Conservation (phyloP, 140 eudicot genomes). For the Oenanthe javanica region DNA sequence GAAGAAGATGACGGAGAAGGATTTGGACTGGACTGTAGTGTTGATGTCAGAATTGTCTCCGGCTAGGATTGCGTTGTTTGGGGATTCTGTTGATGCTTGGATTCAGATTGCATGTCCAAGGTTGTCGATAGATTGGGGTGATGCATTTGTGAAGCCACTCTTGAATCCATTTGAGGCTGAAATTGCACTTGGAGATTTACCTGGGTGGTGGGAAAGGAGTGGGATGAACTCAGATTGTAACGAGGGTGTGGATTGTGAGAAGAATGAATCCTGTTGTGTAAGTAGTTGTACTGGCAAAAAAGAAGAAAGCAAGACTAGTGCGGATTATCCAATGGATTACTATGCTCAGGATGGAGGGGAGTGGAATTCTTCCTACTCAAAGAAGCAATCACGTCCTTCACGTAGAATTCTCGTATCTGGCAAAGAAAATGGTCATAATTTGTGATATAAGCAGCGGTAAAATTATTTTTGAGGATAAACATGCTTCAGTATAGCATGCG, state of each 20-base stretch:
- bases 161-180: conserved; percentile 90
- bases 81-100: conserved; percentile 94
- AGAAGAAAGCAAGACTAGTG: conserved; percentile 22
- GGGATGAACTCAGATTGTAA: conserved; percentile 16
- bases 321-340: conserved; percentile 88
- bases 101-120: conserved; percentile 93
- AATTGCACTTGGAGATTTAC: conserved; percentile 84
- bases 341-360: conserved; percentile 96
- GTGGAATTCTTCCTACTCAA: conserved; percentile 83
- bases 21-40: conserved; percentile 54
- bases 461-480: not conserved
- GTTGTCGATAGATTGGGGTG: conserved; percentile 97
- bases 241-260: conserved; percentile 26
- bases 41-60: conserved; percentile 94
- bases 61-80: conserved; percentile 66
- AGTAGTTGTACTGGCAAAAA: conserved; percentile 14
- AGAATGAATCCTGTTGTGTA: conserved; percentile 35
- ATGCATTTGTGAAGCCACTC: conserved; percentile 69
- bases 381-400: conserved; percentile 40
- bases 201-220: conserved; percentile 95
- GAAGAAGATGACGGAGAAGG: conserved; percentile 69
- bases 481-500: not conserved
- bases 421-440: conserved; percentile 20
- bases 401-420: conserved; percentile 28
- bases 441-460: not conserved